Evolutionary conservation across 192 early-diverging fungal genomes (phyloP), one percentile per base, ranked within the genome.

Genomic region (Entomortierella chlamydospora): DNA sequence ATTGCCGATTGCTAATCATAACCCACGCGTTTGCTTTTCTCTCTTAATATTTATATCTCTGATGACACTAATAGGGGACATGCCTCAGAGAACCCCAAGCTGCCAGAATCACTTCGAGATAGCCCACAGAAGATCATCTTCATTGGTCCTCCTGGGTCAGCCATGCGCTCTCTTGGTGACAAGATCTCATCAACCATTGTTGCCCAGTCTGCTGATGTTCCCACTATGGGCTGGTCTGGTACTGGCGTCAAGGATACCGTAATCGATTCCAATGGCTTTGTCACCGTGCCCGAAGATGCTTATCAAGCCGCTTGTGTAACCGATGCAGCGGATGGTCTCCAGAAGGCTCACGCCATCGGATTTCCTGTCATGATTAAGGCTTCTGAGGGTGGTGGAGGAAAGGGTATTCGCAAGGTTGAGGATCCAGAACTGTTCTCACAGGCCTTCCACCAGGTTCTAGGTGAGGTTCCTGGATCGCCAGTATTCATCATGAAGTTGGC

Each of bases 161-260:
- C 98, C 41, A 99, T 99, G 98, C 92, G 98, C 52, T 93, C 96
- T n/a, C 85, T 99, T 37, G 98, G 98, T 66, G 98, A 99, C 85
- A 99, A 99, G 83, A 99, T 99, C 73, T 97, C 98, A 18, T 99
- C 98, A 29, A 98, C 98, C 7, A 98, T 99, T 68, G 98, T 99
- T 28, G 98, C 98, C 23, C 98, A 99, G 86, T 92, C 91, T 64
- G 98, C 98, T 42, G 81, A 98, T 47, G 96, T 99, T 30, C 98
- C 98, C 52, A 98, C 96, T 45, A 95, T 98, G 88, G 90, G 90
- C 52, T 99, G 98, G 98, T 92, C 90, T 80, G 98, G 98, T 63
- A 87, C 90, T 60, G 96, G 95, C 17, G 89, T 99, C 67, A 90
- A 84, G 23, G 87, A 92, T 53, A 94, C 92, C 34, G 83, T 66